Conservation (phyloP, 2,329 filamentous ascomycete species). For the Juglanconis sp. region DNA sequence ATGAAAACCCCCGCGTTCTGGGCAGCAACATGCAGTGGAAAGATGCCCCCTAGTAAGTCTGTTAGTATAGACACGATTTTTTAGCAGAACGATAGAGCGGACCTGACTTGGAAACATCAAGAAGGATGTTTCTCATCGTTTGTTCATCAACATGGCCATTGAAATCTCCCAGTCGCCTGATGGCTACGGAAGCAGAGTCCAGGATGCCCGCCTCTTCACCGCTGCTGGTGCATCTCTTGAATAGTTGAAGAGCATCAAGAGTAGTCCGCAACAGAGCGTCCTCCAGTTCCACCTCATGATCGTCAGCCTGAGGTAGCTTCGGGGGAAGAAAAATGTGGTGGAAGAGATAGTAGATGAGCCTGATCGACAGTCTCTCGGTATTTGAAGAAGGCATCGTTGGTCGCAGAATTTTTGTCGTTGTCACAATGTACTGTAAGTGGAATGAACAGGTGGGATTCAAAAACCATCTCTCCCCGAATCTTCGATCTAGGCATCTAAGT, state of each 20-base stretch:
- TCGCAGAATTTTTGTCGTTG: too few relatives aligned
- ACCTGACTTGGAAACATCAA: too few relatives aligned
- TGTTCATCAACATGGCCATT: too few relatives aligned
- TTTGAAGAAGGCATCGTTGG: too few relatives aligned
- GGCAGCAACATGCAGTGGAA: slow-evolving; percentile 27
- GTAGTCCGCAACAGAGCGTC: not conserved
- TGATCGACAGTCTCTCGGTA: too few relatives aligned
- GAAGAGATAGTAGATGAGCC: not conserved
- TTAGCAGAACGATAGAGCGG: too few relatives aligned
- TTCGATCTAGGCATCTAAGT: too few relatives aligned
- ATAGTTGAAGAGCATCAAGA: not conserved
- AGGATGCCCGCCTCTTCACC: not conserved
- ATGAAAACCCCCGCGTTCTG: slow-evolving; percentile 36
- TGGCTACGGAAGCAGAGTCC: not conserved
- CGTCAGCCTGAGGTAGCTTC: not conserved
- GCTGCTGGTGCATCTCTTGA: not conserved
- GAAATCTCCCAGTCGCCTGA: not conserved
- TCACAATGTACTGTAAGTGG: too few relatives aligned
- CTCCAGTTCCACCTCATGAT: not conserved
- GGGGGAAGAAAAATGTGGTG: not conserved
- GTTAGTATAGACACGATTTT: not conserved
- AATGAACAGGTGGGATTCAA: too few relatives aligned
- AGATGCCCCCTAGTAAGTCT: not conserved
- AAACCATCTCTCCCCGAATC: too few relatives aligned
- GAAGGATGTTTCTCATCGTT: too few relatives aligned